Conservation (phyloP, 306 rosid species). For the Pachyrhizus erosus region DNA sequence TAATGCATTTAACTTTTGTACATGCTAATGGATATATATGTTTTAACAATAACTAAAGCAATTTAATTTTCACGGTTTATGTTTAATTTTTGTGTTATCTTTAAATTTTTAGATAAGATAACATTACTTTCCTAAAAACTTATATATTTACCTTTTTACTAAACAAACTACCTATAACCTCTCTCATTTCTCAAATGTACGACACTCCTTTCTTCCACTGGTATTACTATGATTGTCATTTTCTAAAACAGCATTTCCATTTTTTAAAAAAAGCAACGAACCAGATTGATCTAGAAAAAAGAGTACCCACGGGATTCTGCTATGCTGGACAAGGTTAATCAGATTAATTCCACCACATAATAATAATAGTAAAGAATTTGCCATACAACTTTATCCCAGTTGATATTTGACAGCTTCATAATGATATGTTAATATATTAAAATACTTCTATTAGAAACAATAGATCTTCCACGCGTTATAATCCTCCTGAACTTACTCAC, state of each 20-base stretch:
- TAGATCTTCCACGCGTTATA: slow-evolving; percentile 21
- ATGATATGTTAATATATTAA: neutral
- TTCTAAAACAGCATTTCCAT: neutral
- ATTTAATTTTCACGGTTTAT: too few species aligned
- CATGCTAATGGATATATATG: too few species aligned
- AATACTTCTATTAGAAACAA: neutral
- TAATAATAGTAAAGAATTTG: neutral
- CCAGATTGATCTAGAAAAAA: slow-evolving; percentile 24
- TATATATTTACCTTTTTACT: too few species aligned
- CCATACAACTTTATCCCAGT: neutral
- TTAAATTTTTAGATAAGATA: too few species aligned
- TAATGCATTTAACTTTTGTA: too few species aligned
- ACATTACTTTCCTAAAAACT: too few species aligned
- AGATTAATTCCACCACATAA: slow-evolving; percentile 14
- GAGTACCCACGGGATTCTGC: neutral
- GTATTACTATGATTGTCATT: neutral
- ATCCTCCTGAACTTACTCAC: neutral
- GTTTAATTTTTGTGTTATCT: too few species aligned
- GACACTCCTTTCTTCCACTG: neutral
- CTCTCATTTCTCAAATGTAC: neutral
- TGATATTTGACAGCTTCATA: neutral
- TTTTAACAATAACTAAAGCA: too few species aligned
- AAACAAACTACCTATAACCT: too few species aligned
- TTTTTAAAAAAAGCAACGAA: neutral
- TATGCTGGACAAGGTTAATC: slow-evolving; percentile 7